phyloP scores from a whole-genome alignment of 192 early-diverging fungal species.

The Mortierella alpina region DNA sequence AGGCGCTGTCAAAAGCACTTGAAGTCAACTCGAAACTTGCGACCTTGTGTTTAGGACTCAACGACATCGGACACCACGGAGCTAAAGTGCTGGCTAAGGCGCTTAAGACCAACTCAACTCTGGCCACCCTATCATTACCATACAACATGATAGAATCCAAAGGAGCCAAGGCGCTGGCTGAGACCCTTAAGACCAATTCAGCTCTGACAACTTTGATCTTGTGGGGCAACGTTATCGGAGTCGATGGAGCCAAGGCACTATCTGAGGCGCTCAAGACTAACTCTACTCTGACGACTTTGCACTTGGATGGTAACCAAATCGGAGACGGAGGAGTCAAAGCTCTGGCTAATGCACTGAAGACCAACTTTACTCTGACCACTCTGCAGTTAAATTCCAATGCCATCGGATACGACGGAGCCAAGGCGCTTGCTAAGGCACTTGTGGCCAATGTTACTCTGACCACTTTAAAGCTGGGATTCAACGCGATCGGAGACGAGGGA shows the following conservation, averaged over 20 bases:
- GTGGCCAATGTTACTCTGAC: not conserved
- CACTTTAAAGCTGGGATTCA: not conserved
- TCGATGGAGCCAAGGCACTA: not conserved
- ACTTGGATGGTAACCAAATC: constrained; percentile 4
- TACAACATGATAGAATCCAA: not conserved
- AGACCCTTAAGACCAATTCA: constrained; percentile 12
- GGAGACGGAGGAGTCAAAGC: constrained; percentile 1
- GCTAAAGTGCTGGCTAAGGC: constrained; percentile 17
- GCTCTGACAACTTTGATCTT: constrained; percentile 11
- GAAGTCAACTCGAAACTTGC: constrained; percentile 16
- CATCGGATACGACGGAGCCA: not conserved
- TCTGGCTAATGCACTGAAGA: not conserved
- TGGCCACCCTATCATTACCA: constrained; percentile 9
- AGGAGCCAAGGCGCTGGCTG: not conserved
- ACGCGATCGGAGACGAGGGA: not conserved
- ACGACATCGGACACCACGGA: constrained; percentile 4
- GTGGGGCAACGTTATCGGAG: not conserved
- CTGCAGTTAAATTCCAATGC: not conserved
- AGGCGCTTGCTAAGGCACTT: not conserved
- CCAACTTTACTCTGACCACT: not conserved
- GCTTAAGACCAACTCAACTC: constrained; percentile 18
- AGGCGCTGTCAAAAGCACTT: constrained; percentile 9
- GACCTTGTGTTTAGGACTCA: not conserved
- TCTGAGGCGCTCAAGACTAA: constrained; percentile 38
- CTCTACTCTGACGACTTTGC: constrained; percentile 25